Conservation (phyloP, 805 yeast genomes). For the Brettanomyces sp. region DNA sequence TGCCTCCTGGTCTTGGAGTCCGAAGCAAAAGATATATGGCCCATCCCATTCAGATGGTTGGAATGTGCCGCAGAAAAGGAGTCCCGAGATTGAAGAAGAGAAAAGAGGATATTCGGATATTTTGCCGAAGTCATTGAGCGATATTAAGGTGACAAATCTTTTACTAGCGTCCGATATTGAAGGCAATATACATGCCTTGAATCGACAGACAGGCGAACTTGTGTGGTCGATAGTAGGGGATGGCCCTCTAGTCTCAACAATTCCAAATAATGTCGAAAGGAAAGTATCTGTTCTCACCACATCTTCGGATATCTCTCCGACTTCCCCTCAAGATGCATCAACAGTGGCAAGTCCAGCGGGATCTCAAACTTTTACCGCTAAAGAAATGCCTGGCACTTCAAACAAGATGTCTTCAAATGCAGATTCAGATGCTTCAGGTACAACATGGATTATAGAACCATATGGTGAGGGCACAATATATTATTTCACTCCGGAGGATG, state of each 20-base stretch:
- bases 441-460: conserved; percentile 88
- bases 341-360: conserved; percentile 1
- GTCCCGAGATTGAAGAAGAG: no score
- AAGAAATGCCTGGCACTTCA: background rate
- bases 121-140: conserved; percentile 11
- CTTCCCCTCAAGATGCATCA: background rate
- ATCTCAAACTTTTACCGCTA: background rate
- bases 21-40: no score
- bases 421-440: conserved; percentile 12
- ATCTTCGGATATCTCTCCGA: background rate
- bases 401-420: background rate
- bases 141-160: conserved; percentile 36
- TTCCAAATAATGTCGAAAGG: conserved; percentile 12
- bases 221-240: conserved; percentile 69
- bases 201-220: conserved; percentile 63
- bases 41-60: no score
- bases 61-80: no score
- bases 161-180: conserved; percentile 74
- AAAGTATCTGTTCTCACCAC: background rate
- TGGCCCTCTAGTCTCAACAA: conserved; percentile 44
- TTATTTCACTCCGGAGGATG: conserved; percentile 65
- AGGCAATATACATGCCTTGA: conserved; percentile 77
- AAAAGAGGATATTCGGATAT: background rate
- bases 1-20: no score
- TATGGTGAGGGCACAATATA: conserved; percentile 74